Conservation (phyloP, 2,329 filamentous ascomycete genomes). For the Trichoderma semiorbis region DNA sequence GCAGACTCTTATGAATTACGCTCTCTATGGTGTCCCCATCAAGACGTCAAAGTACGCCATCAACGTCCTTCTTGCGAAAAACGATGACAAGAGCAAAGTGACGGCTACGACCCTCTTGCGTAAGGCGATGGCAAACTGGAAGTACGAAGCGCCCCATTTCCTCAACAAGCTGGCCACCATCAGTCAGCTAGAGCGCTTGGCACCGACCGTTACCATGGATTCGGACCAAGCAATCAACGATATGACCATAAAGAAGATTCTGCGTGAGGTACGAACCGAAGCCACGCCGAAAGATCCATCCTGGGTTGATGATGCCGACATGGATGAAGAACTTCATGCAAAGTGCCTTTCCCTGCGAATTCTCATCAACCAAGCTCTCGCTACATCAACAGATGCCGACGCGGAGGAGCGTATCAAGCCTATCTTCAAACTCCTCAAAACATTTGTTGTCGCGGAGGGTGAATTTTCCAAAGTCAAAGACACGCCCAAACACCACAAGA, state of each 20-base stretch:
- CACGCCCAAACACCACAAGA: constrained; percentile 74
- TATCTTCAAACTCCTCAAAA: constrained; percentile 76
- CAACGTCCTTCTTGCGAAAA: constrained; percentile 77
- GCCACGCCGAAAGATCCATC: constrained; percentile 53
- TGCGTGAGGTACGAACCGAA: constrained; percentile 66
- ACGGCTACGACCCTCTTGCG: constrained; percentile 79
- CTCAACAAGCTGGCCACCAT: constrained; percentile 70
- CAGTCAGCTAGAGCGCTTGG: constrained; percentile 72
- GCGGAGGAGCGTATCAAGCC: constrained; percentile 60
- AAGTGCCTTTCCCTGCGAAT: constrained; percentile 83
- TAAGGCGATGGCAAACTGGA: constrained; percentile 70
- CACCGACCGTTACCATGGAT: constrained; percentile 68
- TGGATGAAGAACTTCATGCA: constrained; percentile 77
- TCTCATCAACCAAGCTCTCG: constrained; percentile 79
- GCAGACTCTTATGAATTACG: constrained; percentile 77
- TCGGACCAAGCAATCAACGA: constrained; percentile 74
- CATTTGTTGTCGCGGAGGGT: constrained; percentile 70
- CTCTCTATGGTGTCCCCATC: constrained; percentile 74
- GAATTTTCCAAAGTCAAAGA: constrained; percentile 73
- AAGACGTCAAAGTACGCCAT: constrained; percentile 91
- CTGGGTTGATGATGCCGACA: constrained; percentile 64
- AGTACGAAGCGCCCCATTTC: constrained; percentile 69
- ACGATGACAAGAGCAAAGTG: constrained; percentile 71
- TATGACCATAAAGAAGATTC: constrained; percentile 70
- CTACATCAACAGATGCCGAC: constrained; percentile 47